phyloP scores from a whole-genome alignment of 2,329 filamentous ascomycete species.

The Hypoxylon rubiginosum region DNA sequence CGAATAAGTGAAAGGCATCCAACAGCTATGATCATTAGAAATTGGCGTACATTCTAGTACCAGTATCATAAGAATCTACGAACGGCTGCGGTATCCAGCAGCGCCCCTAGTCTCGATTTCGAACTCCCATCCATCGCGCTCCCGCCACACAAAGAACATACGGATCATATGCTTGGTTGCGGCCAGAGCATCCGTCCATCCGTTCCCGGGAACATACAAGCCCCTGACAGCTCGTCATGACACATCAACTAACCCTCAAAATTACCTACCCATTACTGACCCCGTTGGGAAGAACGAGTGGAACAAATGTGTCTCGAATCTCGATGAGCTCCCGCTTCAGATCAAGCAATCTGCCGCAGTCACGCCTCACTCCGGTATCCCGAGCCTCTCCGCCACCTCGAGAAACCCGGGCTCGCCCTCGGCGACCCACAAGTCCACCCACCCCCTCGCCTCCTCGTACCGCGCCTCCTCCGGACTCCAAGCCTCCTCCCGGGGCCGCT shows the following conservation, averaged over 20 bases:
- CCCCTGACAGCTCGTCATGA: conserved; percentile 24
- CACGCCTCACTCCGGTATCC: conserved; percentile 44
- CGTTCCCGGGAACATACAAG: conserved; percentile 4
- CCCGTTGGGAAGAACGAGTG: conserved; percentile 3
- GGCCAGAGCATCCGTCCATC: conserved; percentile 16
- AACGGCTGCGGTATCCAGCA: conserved; percentile 14
- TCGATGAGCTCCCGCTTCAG: conserved; percentile 3
- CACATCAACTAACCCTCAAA: conserved; percentile 19
- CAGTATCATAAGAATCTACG: neutral
- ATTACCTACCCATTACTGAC: conserved; percentile 19
- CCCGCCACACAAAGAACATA: neutral
- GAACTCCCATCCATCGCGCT: conserved; percentile 2
- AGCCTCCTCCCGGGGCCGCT: conserved; percentile 75
- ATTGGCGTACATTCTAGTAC: conserved; percentile 13
- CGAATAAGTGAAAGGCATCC: conserved; percentile 21
- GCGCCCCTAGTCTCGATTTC: conserved; percentile 27
- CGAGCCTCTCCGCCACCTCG: conserved; percentile 64
- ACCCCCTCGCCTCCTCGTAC: conserved; percentile 66
- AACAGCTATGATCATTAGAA: conserved; percentile 14
- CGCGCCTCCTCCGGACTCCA: conserved; percentile 66
- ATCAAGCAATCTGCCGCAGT: conserved; percentile 7
- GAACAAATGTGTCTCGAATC: neutral
- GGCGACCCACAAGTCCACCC: conserved; percentile 75
- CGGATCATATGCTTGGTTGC: conserved; percentile 7
- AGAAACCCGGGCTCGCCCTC: conserved; percentile 64